These are phyloP conservation scores for Aspergillus sp. DNA, from an alignment of 2,329 filamentous ascomycete genomes.

Conservation along the genomic window DNA sequence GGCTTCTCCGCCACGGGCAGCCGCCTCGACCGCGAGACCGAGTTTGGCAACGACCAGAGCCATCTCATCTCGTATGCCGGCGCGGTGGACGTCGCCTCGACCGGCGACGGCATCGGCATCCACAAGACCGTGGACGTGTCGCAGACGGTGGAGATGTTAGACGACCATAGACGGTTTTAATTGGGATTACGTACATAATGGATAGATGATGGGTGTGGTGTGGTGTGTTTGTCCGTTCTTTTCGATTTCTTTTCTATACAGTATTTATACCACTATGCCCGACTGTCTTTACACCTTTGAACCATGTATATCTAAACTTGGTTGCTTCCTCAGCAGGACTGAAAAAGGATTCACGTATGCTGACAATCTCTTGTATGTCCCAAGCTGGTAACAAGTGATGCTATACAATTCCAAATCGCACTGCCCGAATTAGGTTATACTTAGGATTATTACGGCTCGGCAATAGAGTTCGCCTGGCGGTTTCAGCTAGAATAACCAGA, in stretches of 20 bases:
- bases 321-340: too few species aligned
- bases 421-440: too few species aligned
- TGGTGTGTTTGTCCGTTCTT: not conserved
- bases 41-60: slow-evolving; percentile 29
- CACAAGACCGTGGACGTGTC: slow-evolving; percentile 24
- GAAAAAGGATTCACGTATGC: too few species aligned
- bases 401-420: too few species aligned
- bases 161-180: not conserved
- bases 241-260: not conserved
- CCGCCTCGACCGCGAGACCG: slow-evolving; percentile 18
- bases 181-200: not conserved
- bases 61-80: slow-evolving; percentile 32
- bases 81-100: slow-evolving; percentile 14
- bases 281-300: too few species aligned
- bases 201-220: not conserved
- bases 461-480: too few species aligned
- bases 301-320: too few species aligned
- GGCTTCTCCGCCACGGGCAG: slow-evolving; percentile 14
- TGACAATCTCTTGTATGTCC: too few species aligned
- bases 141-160: slow-evolving; percentile 22
- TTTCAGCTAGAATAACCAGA: too few species aligned
- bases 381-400: too few species aligned
- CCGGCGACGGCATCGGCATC: slow-evolving; percentile 11
- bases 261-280: too few species aligned
- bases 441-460: too few species aligned